phyloP scores from a whole-genome alignment of 2,329 filamentous ascomycete genomes.

The Penicillium fuscoglaucum region DNA sequence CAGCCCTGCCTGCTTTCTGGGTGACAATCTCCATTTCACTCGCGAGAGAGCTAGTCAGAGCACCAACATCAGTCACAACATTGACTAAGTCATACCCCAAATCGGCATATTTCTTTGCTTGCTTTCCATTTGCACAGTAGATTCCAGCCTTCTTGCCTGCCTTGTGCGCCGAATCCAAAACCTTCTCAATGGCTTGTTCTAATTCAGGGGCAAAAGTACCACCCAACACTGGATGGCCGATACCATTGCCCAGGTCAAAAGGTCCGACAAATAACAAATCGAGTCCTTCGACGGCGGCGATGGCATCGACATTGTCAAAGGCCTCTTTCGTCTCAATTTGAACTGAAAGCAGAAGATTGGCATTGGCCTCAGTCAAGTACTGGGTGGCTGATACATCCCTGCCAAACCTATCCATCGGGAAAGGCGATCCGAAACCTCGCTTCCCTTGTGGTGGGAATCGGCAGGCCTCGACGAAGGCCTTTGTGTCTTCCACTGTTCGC shows the following conservation, averaged over 20 bases:
- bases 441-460: not conserved
- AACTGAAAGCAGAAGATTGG: not conserved
- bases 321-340: not conserved
- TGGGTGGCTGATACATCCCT: not conserved
- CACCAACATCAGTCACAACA: not conserved
- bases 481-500: not conserved
- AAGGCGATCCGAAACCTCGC: not conserved
- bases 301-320: not conserved
- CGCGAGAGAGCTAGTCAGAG: slow-evolving; percentile 2
- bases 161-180: not conserved
- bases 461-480: not conserved
- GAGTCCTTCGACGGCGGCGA: not conserved
- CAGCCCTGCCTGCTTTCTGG: not conserved
- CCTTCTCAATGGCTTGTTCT: not conserved
- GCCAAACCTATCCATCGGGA: not conserved
- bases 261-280: not conserved
- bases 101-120: not conserved
- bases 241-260: not conserved
- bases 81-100: not conserved
- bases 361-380: not conserved
- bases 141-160: not conserved
- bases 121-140: not conserved
- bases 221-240: not conserved
- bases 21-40: slow-evolving; percentile 2
- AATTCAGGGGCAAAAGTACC: not conserved